phyloP scores from a whole-genome alignment of 2,329 filamentous ascomycete species.

The Pseudopithomyces maydicus region DNA sequence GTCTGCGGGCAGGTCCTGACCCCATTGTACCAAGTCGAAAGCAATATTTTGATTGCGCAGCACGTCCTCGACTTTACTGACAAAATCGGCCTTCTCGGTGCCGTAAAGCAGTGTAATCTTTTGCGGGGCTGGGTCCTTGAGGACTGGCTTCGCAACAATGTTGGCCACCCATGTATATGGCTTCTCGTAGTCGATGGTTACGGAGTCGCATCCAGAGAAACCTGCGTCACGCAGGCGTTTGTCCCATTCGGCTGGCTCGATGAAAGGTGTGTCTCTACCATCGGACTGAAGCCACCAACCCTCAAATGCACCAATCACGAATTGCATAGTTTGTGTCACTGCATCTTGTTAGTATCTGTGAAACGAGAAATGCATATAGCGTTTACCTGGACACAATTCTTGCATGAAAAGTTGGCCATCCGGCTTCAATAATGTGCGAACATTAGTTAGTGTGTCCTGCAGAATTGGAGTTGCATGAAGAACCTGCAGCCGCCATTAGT shows the following conservation, averaged over 20 bases:
- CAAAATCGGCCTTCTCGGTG: neutral
- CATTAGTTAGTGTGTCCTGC: conserved; percentile 6
- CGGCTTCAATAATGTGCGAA: conserved; percentile 27
- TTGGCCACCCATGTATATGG: conserved; percentile 19
- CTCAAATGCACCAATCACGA: conserved; percentile 37
- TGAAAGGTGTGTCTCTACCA: conserved; percentile 35
- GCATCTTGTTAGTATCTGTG: neutral
- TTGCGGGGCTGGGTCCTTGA: neutral
- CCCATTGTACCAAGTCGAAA: neutral
- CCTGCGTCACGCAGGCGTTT: conserved; percentile 32
- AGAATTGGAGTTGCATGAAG: conserved; percentile 13
- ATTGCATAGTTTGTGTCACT: conserved; percentile 10
- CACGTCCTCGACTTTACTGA: neutral
- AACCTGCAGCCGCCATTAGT: neutral
- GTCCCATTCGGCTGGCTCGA: conserved; percentile 37
- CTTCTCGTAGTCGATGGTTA: conserved; percentile 19
- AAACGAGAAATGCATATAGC: neutral
- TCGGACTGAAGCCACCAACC: conserved; percentile 45
- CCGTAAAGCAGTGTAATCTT: neutral
- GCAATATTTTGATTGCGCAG: neutral
- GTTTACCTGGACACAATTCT: conserved; percentile 39
- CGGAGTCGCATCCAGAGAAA: conserved; percentile 18
- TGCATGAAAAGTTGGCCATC: conserved; percentile 51
- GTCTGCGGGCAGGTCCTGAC: neutral
- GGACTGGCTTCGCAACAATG: neutral